A percentile compares a stretch with the other conserved stretches of the same genome.
Conservation (phyloP, 345 rosid species). For the Corchorus olitorius region DNA sequence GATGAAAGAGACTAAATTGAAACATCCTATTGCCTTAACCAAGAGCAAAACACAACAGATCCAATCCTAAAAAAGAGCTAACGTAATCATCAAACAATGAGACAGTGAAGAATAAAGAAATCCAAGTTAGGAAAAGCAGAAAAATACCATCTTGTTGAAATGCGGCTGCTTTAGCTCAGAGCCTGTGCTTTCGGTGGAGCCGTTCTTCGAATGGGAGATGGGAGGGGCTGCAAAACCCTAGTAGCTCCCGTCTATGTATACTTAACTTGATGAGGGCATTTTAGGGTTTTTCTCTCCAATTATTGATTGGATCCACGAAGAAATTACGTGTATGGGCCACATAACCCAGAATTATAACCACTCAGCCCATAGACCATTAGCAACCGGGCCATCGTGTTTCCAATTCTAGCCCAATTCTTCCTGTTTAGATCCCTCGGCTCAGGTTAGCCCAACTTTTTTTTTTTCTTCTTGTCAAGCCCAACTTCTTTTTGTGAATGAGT, state of each 20-base stretch:
- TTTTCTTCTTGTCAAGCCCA: no score
- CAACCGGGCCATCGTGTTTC: background rate
- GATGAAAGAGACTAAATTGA: background rate
- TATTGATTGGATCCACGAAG: no score
- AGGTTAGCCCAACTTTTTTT: no score
- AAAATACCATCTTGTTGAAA: constrained; percentile 13
- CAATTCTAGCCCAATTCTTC: no score
- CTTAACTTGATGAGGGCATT: background rate
- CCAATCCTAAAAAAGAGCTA: background rate
- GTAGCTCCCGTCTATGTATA: background rate
- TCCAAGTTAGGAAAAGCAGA: background rate
- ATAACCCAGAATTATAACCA: background rate
- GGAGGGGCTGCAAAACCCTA: constrained; percentile 11
- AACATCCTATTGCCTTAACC: background rate
- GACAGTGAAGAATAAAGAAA: background rate
- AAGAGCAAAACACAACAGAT: background rate
- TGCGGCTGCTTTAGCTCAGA: constrained; percentile 2
- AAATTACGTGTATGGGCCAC: no score
- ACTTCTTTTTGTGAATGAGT: no score
- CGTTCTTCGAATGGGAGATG: background rate
- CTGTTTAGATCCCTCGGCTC: no score
- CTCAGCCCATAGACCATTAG: background rate
- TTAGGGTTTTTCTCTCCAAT: background rate
- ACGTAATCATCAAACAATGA: background rate
- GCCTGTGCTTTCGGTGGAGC: background rate